Base-by-base conservation (phyloP, 352 stramenopile genomes). In the Phytophthora megakarya region DNA sequence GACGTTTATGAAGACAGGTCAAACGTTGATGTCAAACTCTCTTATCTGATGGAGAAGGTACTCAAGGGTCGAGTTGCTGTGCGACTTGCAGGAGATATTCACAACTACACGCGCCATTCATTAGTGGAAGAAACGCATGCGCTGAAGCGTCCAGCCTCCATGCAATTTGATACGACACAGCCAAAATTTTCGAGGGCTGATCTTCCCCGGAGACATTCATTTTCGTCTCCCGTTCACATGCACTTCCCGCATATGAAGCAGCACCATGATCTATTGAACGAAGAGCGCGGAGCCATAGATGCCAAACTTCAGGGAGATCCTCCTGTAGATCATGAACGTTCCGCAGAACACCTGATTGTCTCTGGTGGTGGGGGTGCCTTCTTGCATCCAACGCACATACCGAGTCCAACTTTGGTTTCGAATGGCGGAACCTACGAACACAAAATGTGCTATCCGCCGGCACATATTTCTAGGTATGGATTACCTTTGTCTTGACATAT, bases 81-180 rank as follows among this genome's bases (percentile, higher is more conserved):
- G 9, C 78, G 87, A 8, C 75, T 98, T 33, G 92, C 93, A 12
- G 93, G 93, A 3, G 93, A 98, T 72, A 86, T 98, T 26, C 93
- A 98, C 76, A 97, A 98, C 72, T 98, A 98, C 72, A 96, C 88
- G 46, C 77, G 93, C 0, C 88, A 98, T 67, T 92, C 93, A 10
- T 70, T 94, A 18, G 66, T 78, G 19, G 66, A 78, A 28, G 70
- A 75, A 42, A 70, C 59, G 15, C 51, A 70, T n/a, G 42, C 16
- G 16, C 44, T 78, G 15, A 78, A 72, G 47, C 70, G 70, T 42
- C 66, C 65, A 42, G 56, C 57, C 30, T 72, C 71, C 40, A 78
- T 72, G 49, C 37, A 63, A 45, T 57, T 71, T 60, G 49, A 75
- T 59, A 48, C 55, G 16, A n/a, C 47, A 21, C 25, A 33, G 16